phyloP scores from a whole-genome alignment of 2,329 filamentous ascomycete genomes.

The Trichophyton equinum region DNA sequence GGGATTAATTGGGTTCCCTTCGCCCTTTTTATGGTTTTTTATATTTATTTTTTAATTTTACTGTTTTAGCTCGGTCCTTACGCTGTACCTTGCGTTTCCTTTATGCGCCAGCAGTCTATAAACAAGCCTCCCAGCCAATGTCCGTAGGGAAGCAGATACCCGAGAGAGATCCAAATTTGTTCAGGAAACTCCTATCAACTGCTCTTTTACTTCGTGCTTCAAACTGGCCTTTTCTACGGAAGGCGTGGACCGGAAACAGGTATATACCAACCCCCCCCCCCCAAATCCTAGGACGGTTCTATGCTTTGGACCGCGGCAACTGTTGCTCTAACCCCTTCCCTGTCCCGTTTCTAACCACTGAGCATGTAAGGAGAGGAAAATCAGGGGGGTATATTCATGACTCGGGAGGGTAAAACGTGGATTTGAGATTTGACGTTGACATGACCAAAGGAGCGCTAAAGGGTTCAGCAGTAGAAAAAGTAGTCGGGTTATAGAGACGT shows the following conservation, averaged over 20 bases:
- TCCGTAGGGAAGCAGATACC: neutral
- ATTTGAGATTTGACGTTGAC: neutral
- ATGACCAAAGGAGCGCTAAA: conserved; percentile 4
- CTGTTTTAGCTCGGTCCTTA: neutral
- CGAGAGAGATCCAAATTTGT: neutral
- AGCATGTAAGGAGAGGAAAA: neutral
- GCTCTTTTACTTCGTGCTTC: conserved; percentile 4
- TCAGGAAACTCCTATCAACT: neutral
- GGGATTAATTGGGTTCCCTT: neutral
- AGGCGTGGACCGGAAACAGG: conserved; percentile 1
- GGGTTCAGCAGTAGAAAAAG: neutral
- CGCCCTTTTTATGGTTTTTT: neutral
- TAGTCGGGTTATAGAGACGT: neutral
- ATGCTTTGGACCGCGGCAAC: conserved; percentile 5
- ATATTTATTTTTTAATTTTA: neutral
- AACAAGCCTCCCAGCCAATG: neutral
- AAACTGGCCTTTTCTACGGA: conserved; percentile 4
- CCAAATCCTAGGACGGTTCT: neutral
- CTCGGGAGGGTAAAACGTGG: neutral
- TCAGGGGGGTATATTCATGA: neutral
- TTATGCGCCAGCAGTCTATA: neutral
- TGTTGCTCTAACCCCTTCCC: neutral
- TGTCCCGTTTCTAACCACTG: neutral
- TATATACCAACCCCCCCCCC: neutral
- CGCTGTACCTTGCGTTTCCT: neutral